phyloP scores from a whole-genome alignment of 305 asterid species.

The Plantago lanceolata region DNA sequence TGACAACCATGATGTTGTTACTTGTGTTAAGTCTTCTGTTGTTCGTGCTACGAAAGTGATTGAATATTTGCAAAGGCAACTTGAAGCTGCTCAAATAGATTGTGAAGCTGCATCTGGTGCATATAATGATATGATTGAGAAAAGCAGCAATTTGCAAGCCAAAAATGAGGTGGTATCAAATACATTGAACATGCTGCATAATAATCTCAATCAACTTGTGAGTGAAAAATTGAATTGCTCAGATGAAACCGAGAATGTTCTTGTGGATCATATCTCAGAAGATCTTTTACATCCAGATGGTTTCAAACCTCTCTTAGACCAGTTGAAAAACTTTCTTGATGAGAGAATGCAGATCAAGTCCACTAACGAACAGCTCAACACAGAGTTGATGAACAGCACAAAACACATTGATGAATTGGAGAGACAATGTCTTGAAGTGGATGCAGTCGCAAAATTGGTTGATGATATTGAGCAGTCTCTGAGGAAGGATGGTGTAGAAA shows the following conservation, averaged over 20 bases:
- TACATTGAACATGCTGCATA: slow-evolving; percentile 42
- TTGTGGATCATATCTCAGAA: slow-evolving; percentile 32
- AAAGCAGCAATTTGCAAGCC: slow-evolving; percentile 30
- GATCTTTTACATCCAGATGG: slow-evolving; percentile 50
- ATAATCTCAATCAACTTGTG: slow-evolving; percentile 51
- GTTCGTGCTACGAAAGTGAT: slow-evolving; percentile 52
- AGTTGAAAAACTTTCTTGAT: slow-evolving; percentile 40
- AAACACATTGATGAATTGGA: slow-evolving; percentile 53
- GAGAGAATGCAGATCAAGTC: slow-evolving; percentile 59
- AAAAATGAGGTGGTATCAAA: slow-evolving; percentile 38
- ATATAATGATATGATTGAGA: slow-evolving; percentile 31
- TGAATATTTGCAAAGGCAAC: slow-evolving; percentile 52
- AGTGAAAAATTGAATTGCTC: slow-evolving; percentile 30
- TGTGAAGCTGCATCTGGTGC: slow-evolving; percentile 39
- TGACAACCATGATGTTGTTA: slow-evolving; percentile 36
- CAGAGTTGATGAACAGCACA: slow-evolving; percentile 46
- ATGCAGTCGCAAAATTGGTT: slow-evolving; percentile 47
- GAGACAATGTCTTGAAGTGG: slow-evolving; percentile 43
- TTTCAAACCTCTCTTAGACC: slow-evolving; percentile 44
- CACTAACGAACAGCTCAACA: slow-evolving; percentile 46
- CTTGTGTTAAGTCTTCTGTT: slow-evolving; percentile 53
- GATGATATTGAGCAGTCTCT: slow-evolving; percentile 57
- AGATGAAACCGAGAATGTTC: slow-evolving; percentile 37
- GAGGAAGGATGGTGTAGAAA: slow-evolving; percentile 41
- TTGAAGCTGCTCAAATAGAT: slow-evolving; percentile 45